Evolutionary conservation across 805 yeast genomes (phyloP).

Genomic region (Candida pini): DNA sequence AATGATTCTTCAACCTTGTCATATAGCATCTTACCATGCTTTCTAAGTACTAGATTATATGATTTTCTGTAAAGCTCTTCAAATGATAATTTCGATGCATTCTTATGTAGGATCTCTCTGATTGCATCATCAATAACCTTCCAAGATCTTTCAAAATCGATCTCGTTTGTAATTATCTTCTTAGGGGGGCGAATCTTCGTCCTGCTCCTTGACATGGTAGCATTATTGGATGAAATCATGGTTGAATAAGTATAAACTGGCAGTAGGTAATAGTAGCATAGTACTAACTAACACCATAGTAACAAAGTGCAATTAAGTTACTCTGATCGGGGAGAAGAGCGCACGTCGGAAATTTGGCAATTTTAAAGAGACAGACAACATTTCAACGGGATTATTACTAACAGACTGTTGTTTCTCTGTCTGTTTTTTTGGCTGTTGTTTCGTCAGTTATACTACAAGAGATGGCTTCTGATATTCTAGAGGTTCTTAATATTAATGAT

Average conservation of each 20-base stretch:
- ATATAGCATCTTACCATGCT: slow-evolving; percentile 60
- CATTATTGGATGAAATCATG: slow-evolving; percentile 15
- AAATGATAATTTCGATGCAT: slow-evolving; percentile 70
- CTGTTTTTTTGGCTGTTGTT: not conserved
- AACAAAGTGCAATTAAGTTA: too few species aligned
- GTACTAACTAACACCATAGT: too few species aligned
- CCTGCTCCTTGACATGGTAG: slow-evolving; percentile 36
- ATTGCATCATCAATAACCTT: slow-evolving; percentile 59
- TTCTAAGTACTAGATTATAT: slow-evolving; percentile 67
- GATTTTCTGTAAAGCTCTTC: slow-evolving; percentile 79
- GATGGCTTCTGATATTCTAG: slow-evolving; percentile 58
- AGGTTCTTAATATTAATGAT: slow-evolving; percentile 65
- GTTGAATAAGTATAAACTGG: too few species aligned
- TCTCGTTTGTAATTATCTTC: slow-evolving; percentile 33
- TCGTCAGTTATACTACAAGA: not conserved
- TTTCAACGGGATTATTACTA: too few species aligned
- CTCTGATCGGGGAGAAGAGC: too few species aligned
- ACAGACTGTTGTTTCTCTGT: too few species aligned
- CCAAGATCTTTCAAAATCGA: slow-evolving; percentile 69
- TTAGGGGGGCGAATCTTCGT: slow-evolving; percentile 65
- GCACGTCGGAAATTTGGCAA: too few species aligned
- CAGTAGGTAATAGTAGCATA: too few species aligned
- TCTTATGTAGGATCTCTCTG: slow-evolving; percentile 60
- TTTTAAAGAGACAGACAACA: too few species aligned
- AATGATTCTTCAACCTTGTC: slow-evolving; percentile 51